Percentiles rank a stretch among this genome's conserved stretches.
Conservation (phyloP, 768 basidiomycete species). For the Psilocybe subaeruginosa region DNA sequence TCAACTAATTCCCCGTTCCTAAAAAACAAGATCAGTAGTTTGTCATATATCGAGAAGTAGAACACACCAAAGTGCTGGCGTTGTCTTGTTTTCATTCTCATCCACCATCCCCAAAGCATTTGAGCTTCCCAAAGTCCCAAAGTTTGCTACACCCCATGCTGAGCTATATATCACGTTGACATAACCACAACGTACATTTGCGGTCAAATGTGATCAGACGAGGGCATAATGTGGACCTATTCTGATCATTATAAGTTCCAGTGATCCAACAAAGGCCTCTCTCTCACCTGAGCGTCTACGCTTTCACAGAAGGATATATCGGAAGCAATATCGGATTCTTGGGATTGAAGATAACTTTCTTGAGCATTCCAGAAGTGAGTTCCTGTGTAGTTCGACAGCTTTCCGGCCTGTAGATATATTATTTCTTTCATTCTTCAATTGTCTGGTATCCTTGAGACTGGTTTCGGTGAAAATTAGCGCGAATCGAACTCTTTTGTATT, state of each 20-base stretch:
- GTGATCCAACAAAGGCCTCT: background rate
- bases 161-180: slow-evolving; percentile 2
- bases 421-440: slow-evolving; percentile 68
- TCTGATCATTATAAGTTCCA: slow-evolving; percentile 31
- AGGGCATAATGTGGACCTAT: slow-evolving; percentile 56
- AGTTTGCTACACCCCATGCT: slow-evolving; percentile 51
- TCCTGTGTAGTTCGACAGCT: slow-evolving; percentile 66
- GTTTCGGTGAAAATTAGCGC: too few relatives aligned
- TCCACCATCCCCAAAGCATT: slow-evolving; percentile 39
- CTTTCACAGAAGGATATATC: slow-evolving; percentile 73
- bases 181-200: slow-evolving; percentile 38
- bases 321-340: slow-evolving; percentile 48
- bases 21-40: background rate
- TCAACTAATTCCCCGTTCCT: slow-evolving; percentile 56
- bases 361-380: slow-evolving; percentile 87
- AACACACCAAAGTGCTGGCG: slow-evolving; percentile 16
- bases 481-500: too few relatives aligned
- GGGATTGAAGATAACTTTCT: slow-evolving; percentile 62
- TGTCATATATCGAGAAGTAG: background rate
- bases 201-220: slow-evolving; percentile 69
- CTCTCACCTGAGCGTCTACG: slow-evolving; percentile 48
- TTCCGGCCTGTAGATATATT: slow-evolving; percentile 76
- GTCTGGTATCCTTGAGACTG: too few relatives aligned
- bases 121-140: slow-evolving; percentile 55
- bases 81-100: slow-evolving; percentile 23